phyloP scores from a whole-genome alignment of 2,329 filamentous ascomycete genomes.

The Fusarium sp. region DNA sequence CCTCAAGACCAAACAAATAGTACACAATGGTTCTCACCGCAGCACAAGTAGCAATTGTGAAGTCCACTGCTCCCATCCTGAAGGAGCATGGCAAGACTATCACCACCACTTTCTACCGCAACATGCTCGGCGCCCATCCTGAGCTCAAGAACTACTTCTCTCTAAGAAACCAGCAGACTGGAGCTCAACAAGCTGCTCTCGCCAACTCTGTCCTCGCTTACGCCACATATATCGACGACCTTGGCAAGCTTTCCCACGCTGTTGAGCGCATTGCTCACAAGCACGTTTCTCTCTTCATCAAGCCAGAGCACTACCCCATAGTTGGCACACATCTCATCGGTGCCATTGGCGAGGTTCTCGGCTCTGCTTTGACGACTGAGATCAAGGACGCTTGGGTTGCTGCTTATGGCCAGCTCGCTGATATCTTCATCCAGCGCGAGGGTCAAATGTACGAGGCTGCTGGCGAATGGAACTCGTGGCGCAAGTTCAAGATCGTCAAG shows the following conservation, averaged over 20 bases:
- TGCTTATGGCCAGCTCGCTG: constrained; percentile 76
- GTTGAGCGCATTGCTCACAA: constrained; percentile 79
- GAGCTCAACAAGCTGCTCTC: constrained; percentile 75
- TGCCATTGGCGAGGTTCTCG: constrained; percentile 74
- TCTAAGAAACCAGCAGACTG: constrained; percentile 72
- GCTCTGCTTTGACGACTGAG: constrained; percentile 71
- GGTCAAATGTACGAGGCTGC: constrained; percentile 65
- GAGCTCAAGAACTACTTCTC: constrained; percentile 77
- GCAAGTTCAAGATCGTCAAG: constrained; percentile 63
- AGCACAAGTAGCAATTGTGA: constrained; percentile 75
- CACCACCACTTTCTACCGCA: constrained; percentile 77
- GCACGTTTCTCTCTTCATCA: constrained; percentile 76
- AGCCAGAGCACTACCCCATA: constrained; percentile 74
- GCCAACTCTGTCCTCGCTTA: constrained; percentile 77
- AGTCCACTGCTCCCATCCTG: constrained; percentile 78
- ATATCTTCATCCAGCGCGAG: constrained; percentile 75
- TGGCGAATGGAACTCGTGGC: constrained; percentile 58
- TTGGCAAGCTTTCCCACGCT: constrained; percentile 64
- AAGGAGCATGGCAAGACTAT: constrained; percentile 74
- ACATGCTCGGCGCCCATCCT: constrained; percentile 71
- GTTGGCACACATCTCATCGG: constrained; percentile 75
- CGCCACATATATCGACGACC: constrained; percentile 76
- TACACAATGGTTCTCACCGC: constrained; percentile 62
- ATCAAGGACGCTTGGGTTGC: constrained; percentile 76
- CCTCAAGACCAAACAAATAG: background rate